A percentile compares a stretch with the other conserved stretches of the same genome.
Evolutionary conservation across 1,284 basidiomycete genomes (phyloP).

Genomic region (Austroboletus olivaceoglutinosus): DNA sequence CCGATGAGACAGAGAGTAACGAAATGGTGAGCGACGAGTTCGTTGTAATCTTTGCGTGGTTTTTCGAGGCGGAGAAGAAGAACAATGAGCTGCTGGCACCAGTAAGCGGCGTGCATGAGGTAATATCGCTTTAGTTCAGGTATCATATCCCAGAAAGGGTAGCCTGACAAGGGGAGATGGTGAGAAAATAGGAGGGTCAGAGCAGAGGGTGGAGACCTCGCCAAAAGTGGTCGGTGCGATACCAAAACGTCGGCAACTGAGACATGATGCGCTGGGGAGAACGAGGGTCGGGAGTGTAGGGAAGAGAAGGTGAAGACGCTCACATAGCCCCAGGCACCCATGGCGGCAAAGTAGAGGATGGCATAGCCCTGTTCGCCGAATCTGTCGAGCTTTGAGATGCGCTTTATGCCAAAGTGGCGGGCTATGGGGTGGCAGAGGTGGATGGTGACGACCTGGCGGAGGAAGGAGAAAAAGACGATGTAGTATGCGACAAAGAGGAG

Average conservation of each 20-base stretch:
- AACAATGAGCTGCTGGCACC: conserved; percentile 92
- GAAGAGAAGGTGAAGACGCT: conserved; percentile 31
- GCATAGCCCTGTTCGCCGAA: conserved; percentile 94
- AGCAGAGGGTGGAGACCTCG: conserved; percentile 46
- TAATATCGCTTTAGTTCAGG: conserved; percentile 90
- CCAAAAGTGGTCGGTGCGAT: conserved; percentile 81
- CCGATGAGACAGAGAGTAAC: conserved; percentile 96
- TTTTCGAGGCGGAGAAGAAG: conserved; percentile 86
- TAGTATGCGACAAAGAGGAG: conserved; percentile 83
- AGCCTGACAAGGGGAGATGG: conserved; percentile 46
- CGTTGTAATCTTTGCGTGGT: conserved; percentile 88
- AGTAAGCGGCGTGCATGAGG: conserved; percentile 86
- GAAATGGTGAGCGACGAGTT: conserved; percentile 85
- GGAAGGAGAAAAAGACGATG: conserved; percentile 88
- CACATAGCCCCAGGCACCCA: conserved; percentile 77
- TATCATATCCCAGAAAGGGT: conserved; percentile 89
- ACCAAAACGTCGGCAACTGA: conserved; percentile 88
- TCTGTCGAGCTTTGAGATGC: conserved; percentile 68
- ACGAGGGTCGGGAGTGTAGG: not conserved
- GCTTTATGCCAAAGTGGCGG: conserved; percentile 65
- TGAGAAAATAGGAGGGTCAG: not conserved
- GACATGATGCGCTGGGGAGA: conserved; percentile 75
- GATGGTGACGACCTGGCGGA: conserved; percentile 78
- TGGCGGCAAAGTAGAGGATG: conserved; percentile 72
- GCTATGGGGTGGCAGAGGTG: conserved; percentile 74